These are phyloP conservation scores for Arbutus unedo DNA, from an alignment of 148 eudicot genomes.

Conservation along the genomic window DNA sequence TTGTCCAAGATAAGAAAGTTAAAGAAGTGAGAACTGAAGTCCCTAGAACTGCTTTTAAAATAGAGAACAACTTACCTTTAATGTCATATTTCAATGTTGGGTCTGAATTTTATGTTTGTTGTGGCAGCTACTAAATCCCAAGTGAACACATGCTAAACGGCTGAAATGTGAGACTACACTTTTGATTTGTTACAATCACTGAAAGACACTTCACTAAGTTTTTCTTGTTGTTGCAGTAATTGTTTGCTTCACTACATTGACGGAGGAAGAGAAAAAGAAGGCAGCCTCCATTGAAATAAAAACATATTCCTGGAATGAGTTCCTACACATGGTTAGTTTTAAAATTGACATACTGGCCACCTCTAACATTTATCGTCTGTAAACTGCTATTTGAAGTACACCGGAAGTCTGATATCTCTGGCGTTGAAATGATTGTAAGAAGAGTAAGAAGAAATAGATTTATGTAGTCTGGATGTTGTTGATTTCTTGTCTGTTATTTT, in stretches of 20 bases:
- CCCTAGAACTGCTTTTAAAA: conserved; percentile 9
- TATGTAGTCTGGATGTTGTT: background rate
- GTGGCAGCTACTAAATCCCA: conserved; percentile 39
- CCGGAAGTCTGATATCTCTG: background rate
- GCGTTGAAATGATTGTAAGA: background rate
- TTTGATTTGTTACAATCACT: conserved; percentile 8
- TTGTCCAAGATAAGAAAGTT: conserved; percentile 71
- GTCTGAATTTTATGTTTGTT: background rate
- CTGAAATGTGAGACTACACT: conserved; percentile 56
- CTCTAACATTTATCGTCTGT: background rate
- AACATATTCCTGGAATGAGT: conserved; percentile 69
- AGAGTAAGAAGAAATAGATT: background rate
- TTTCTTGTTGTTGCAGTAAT: conserved; percentile 49
- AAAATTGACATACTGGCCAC: background rate
- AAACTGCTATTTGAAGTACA: background rate
- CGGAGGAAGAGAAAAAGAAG: conserved; percentile 47
- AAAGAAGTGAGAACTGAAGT: conserved; percentile 51
- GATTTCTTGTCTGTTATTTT: conserved; percentile 3
- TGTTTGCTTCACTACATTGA: conserved; percentile 68
- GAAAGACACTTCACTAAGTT: conserved; percentile 11
- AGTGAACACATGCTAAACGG: conserved; percentile 56
- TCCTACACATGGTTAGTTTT: conserved; percentile 53
- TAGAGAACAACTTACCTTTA: background rate
- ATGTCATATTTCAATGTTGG: background rate
- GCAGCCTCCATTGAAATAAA: conserved; percentile 50